phyloP scores from a whole-genome alignment of 805 yeast genomes.

The Cyberlindnera xishuangbannaensis region DNA sequence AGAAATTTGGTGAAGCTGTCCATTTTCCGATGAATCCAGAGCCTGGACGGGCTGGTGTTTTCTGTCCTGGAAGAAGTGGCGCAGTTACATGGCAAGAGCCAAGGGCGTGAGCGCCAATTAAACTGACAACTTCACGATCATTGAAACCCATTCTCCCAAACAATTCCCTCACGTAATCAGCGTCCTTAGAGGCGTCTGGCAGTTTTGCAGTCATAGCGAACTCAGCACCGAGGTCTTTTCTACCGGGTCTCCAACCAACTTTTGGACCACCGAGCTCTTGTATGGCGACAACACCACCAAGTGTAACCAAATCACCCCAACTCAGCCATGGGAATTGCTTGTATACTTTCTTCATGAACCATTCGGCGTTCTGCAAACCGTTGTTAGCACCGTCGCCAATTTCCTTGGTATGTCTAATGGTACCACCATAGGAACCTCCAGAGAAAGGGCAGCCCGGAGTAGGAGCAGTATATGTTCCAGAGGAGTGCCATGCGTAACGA shows the following conservation, averaged over 20 bases:
- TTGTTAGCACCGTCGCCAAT: conserved; percentile 47
- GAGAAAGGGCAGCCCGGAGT: conserved; percentile 35
- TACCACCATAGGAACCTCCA: conserved; percentile 72
- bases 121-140: conserved; percentile 67
- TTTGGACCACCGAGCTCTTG: conserved; percentile 78
- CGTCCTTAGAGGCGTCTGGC: conserved; percentile 66
- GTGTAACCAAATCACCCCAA: conserved; percentile 74
- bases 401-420: conserved; percentile 51
- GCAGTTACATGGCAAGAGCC: conserved; percentile 65
- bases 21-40: conserved; percentile 88
- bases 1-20: conserved; percentile 74
- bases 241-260: conserved; percentile 78
- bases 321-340: conserved; percentile 62
- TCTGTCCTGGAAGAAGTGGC: conserved; percentile 22
- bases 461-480: conserved; percentile 68
- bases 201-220: conserved; percentile 61
- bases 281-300: conserved; percentile 73
- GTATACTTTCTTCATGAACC: conserved; percentile 50
- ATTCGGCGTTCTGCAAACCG: conserved; percentile 46
- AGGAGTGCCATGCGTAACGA: conserved; percentile 81
- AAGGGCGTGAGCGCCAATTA: conserved; percentile 71
- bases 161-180: conserved; percentile 56
- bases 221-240: conserved; percentile 51
- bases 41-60: conserved; percentile 30
- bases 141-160: conserved; percentile 62